Evolutionary conservation across 2,329 filamentous ascomycete genomes (phyloP), one percentile per base, ranked within the genome.

Genomic region (Paraconiothyrium sp.): DNA sequence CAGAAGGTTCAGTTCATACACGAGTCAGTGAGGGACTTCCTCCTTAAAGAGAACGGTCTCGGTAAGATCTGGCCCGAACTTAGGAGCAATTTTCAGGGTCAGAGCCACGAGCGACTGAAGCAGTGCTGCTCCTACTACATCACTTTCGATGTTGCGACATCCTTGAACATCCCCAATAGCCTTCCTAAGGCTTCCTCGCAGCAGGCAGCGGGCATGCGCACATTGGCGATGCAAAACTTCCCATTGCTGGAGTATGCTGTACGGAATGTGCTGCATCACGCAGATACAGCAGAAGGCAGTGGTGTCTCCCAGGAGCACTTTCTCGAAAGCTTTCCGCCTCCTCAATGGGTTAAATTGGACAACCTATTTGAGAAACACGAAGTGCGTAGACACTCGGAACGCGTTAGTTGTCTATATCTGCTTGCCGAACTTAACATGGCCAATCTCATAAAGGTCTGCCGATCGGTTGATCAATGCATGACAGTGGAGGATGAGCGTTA

Each of bases 181-280:
- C 59, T 61, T 54, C 55, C 51, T n/a, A 65, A 62, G 27, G 64
- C 61, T 39, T 62, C 58, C 24, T 58, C 48, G 10, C 54, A 9
- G n/a, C 34, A 62, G 13, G 44, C 13, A 30, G 35, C 11, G 30
- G 44, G 10, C 47, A 34, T 24, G 13, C 62, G 62, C 57, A 47
- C 57, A 54, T 22, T 27, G 27, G 61, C 70, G 24, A 61, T 24
- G 10, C 14, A 46, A 3, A 64, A 65, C 30, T 82, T 77, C 60
- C 80, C 83, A 1, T 84, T 87, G 55, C 71, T 87, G 4, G 62
- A 79, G 52, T 85, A 85, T 64, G 77, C 82, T 16, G 66, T 77
- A 24, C 59, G 68, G 9, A 71, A 81, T 82, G 14, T 83, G 8
- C 67, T 84, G 16, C 55, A 66, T 35, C 82, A 84, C 59, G 75